A percentile compares a stretch with the other conserved stretches of the same genome.
Evolutionary conservation across 2,329 filamentous ascomycete species (phyloP).

Genomic region (Trichophyton schoenleinii): DNA sequence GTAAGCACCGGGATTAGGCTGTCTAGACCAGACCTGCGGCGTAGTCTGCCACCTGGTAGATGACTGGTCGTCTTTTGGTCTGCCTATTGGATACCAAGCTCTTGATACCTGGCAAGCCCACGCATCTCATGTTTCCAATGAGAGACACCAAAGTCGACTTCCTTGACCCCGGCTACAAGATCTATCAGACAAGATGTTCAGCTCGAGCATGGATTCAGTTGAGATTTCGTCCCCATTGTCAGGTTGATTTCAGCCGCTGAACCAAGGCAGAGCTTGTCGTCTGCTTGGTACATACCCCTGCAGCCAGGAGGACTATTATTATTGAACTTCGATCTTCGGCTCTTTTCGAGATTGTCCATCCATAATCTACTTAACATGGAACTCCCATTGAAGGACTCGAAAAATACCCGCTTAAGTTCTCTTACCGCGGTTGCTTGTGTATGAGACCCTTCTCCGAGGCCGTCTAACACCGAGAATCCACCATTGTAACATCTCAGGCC

Average conservation of each 20-base stretch:
- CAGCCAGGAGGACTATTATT: not conserved
- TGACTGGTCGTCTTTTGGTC: not conserved
- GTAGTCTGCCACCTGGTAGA: not conserved
- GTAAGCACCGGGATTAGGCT: not conserved
- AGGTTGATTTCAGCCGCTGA: not conserved
- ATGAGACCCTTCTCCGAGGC: not conserved
- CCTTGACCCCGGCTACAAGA: not conserved
- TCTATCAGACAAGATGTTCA: not conserved
- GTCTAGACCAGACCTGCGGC: not conserved
- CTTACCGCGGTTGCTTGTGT: not conserved
- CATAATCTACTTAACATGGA: too few relatives aligned
- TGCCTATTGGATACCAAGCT: not conserved
- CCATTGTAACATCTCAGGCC: not conserved
- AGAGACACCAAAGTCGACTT: not conserved
- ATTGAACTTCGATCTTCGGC: not conserved
- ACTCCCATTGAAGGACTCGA: too few relatives aligned
- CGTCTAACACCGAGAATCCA: not conserved
- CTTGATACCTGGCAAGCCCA: too few relatives aligned
- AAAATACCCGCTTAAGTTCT: not conserved
- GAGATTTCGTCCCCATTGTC: not conserved
- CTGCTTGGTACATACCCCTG: not conserved
- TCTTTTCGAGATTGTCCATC: too few relatives aligned
- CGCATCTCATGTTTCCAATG: not conserved
- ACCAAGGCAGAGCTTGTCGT: not conserved
- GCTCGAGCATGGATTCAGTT: not conserved